A percentile compares a stretch with the other conserved stretches of the same genome.
These are phyloP conservation scores for Tolypocladium guangdongense DNA, from an alignment of 2,329 filamentous ascomycete genomes.

Conservation along the genomic window DNA sequence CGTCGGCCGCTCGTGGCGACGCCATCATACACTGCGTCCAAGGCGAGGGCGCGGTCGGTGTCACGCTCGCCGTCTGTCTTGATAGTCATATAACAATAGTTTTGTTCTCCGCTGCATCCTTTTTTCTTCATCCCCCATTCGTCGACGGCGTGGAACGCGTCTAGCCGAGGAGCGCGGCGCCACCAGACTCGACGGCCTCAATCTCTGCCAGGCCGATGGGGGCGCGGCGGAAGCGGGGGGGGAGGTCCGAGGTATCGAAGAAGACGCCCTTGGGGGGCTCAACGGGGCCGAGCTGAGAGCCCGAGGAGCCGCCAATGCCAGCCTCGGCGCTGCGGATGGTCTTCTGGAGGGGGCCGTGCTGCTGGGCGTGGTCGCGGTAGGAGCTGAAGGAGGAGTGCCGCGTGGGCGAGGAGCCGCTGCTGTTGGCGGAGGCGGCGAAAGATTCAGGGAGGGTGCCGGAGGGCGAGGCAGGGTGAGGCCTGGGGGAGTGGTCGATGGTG, in stretches of 20 bases:
- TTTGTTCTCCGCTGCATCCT: neutral
- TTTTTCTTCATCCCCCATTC: neutral
- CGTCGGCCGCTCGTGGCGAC: neutral
- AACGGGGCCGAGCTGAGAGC: conserved; percentile 62
- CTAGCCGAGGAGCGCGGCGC: conserved; percentile 50
- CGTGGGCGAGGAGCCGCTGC: conserved; percentile 19
- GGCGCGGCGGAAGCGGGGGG: conserved; percentile 66
- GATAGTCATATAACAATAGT: neutral
- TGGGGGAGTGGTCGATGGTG: conserved; percentile 59
- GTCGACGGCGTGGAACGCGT: neutral
- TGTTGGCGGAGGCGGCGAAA: conserved; percentile 26
- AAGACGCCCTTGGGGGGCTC: conserved; percentile 60
- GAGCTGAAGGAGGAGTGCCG: conserved; percentile 56
- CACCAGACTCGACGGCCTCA: conserved; percentile 88
- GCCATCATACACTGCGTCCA: neutral
- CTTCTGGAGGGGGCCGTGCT: conserved; percentile 64
- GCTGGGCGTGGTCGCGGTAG: conserved; percentile 68
- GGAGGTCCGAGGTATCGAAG: conserved; percentile 86
- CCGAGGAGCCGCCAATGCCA: conserved; percentile 51
- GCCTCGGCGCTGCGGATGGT: conserved; percentile 28
- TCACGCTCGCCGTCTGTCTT: neutral
- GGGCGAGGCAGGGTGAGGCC: conserved; percentile 63
- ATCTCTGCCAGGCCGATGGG: conserved; percentile 76
- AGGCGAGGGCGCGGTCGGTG: neutral
- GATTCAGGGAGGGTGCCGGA: conserved; percentile 48